phyloP scores from a whole-genome alignment of 2,329 filamentous ascomycete genomes.

The Ophiostoma piceae region DNA sequence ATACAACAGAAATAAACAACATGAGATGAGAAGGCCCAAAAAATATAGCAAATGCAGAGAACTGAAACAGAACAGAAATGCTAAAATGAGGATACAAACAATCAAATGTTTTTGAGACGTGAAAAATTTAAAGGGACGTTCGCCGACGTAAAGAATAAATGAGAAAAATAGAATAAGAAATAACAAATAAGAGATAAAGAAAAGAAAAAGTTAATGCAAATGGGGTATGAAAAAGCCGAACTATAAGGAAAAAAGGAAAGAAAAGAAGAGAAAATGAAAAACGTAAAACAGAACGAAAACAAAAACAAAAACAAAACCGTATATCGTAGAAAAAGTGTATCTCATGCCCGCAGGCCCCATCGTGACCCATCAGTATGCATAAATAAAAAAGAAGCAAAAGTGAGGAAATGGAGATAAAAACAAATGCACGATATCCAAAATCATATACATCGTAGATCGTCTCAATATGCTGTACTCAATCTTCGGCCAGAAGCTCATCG shows the following conservation, averaged over 20 bases:
- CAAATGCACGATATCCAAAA: background rate
- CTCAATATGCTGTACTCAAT: background rate
- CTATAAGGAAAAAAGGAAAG: background rate
- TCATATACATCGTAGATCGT: background rate
- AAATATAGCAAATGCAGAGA: background rate
- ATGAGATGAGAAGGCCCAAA: background rate
- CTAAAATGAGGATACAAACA: background rate
- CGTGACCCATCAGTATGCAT: background rate
- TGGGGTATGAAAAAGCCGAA: background rate
- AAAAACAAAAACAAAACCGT: background rate
- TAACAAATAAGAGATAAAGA: background rate
- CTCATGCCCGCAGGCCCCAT: background rate
- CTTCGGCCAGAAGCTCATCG: slow-evolving; percentile 36
- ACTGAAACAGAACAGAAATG: no score
- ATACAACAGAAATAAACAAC: background rate
- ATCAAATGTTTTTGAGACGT: background rate
- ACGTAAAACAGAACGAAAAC: background rate
- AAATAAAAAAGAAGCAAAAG: background rate
- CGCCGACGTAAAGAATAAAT: background rate
- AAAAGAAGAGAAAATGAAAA: background rate
- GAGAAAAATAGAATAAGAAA: background rate
- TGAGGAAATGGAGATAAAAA: background rate
- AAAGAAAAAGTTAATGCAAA: background rate
- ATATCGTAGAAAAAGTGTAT: background rate
- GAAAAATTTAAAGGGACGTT: no score